Conservation (phyloP, 371 early-diverging fungal species). For the Mucor racemosus region DNA sequence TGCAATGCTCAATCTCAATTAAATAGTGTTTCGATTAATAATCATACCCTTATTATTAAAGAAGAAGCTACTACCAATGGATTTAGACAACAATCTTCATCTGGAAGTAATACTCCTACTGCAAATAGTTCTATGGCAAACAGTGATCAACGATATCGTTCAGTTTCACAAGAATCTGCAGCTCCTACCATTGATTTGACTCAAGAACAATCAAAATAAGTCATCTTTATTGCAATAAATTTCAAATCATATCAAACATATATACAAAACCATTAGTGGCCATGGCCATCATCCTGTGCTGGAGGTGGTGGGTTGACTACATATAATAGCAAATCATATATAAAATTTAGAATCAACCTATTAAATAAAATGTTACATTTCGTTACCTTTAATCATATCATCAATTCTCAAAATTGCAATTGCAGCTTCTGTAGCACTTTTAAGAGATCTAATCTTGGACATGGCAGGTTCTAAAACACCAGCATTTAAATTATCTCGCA, state of each 20-base stretch:
- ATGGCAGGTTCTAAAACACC: conserved; percentile 99
- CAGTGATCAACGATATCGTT: too few relatives aligned
- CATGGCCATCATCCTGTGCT: conserved; percentile 56
- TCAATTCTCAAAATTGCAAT: conserved; percentile 99
- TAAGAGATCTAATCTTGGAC: conserved; percentile 97
- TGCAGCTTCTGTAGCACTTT: conserved; percentile 99
- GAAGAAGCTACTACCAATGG: background rate
- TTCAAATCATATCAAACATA: too few relatives aligned
- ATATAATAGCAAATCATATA: background rate
- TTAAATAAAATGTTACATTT: background rate
- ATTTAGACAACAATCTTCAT: too few relatives aligned
- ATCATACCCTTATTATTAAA: background rate
- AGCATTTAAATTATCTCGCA: conserved; percentile 94
- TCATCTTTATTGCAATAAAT: background rate
- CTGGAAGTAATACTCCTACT: too few relatives aligned
- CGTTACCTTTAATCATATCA: conserved; percentile 88
- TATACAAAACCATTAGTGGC: conserved; percentile 38
- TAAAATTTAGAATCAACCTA: background rate
- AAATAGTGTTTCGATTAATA: too few relatives aligned
- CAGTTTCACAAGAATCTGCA: too few relatives aligned
- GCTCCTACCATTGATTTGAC: background rate
- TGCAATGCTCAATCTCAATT: background rate
- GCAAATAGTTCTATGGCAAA: too few relatives aligned
- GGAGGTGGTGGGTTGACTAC: background rate
- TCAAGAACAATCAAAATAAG: background rate